Conservation (phyloP, 352 stramenopile genomes). For the Thraustotheca clavata region DNA sequence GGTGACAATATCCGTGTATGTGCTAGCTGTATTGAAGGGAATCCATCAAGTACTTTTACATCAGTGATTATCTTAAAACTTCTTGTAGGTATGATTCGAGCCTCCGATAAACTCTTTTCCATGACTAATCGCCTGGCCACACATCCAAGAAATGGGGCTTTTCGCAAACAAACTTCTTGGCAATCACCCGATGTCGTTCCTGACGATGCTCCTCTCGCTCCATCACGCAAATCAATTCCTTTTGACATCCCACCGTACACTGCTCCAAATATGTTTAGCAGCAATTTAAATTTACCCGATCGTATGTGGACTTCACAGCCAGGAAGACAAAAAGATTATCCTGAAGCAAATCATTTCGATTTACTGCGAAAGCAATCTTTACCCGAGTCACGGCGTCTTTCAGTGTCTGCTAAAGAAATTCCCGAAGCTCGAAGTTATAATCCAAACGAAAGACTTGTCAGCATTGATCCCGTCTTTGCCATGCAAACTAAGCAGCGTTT, state of each 20-base stretch:
- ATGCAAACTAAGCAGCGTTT: too few relatives aligned
- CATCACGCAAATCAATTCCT: background rate
- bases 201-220: background rate
- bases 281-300: background rate
- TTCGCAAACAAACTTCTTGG: background rate
- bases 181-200: background rate
- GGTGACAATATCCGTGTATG: slow-evolving; percentile 16
- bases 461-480: background rate
- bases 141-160: too few relatives aligned
- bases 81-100: slow-evolving; percentile 14
- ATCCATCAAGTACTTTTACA: slow-evolving; percentile 4
- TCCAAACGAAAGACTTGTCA: too few relatives aligned
- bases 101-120: slow-evolving; percentile 17
- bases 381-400: background rate
- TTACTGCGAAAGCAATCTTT: slow-evolving; percentile 4
- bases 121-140: background rate
- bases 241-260: background rate
- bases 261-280: background rate
- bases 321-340: background rate
- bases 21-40: slow-evolving; percentile 14
- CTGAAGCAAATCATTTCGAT: background rate
- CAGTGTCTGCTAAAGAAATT: background rate
- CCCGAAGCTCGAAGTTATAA: background rate
- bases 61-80: background rate
- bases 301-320: background rate